Evolutionary conservation across 768 basidiomycete species (phyloP).

Genomic region (Boletus vinaceobasis): DNA sequence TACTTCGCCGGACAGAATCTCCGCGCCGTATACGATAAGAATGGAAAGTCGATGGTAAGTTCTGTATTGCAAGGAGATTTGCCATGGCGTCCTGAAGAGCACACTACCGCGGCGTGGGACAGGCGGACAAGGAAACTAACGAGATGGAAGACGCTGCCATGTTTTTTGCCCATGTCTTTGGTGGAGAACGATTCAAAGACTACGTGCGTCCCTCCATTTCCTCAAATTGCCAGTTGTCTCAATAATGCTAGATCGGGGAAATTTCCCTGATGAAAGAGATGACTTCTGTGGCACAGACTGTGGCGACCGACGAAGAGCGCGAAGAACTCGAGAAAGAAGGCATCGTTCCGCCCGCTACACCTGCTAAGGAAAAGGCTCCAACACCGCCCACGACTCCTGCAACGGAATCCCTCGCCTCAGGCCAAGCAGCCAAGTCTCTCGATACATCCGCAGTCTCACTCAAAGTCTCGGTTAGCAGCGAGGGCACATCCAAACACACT

Average conservation of each 20-base stretch:
- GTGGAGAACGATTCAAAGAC: conserved; percentile 87
- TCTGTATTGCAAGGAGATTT: conserved; percentile 5
- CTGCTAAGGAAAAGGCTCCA: conserved; percentile 11
- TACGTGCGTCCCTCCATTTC: conserved; percentile 56
- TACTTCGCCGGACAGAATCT: conserved; percentile 52
- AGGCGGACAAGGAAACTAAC: conserved; percentile 78
- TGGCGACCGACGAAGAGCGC: conserved; percentile 92
- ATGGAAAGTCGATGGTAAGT: conserved; percentile 84
- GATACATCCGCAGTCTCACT: conserved; percentile 18
- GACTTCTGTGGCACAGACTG: conserved; percentile 77
- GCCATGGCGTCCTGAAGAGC: conserved; percentile 2
- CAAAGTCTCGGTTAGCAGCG: conserved; percentile 15
- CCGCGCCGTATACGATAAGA: conserved; percentile 89
- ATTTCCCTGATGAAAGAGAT: conserved; percentile 94
- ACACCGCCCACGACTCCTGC: conserved; percentile 20
- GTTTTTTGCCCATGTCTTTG: conserved; percentile 95
- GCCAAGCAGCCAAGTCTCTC: conserved; percentile 3
- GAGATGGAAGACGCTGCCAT: conserved; percentile 90
- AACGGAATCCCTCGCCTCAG: conserved; percentile 5
- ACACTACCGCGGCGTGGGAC: not conserved
- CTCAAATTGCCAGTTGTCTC: not conserved
- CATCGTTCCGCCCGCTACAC: conserved; percentile 30
- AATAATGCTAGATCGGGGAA: conserved; percentile 77
- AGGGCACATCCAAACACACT: conserved; percentile 17
- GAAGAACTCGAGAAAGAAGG: conserved; percentile 78